These are phyloP conservation scores for Mortierella sp. DNA, from an alignment of 371 early-diverging fungal species.

Conservation along the genomic window DNA sequence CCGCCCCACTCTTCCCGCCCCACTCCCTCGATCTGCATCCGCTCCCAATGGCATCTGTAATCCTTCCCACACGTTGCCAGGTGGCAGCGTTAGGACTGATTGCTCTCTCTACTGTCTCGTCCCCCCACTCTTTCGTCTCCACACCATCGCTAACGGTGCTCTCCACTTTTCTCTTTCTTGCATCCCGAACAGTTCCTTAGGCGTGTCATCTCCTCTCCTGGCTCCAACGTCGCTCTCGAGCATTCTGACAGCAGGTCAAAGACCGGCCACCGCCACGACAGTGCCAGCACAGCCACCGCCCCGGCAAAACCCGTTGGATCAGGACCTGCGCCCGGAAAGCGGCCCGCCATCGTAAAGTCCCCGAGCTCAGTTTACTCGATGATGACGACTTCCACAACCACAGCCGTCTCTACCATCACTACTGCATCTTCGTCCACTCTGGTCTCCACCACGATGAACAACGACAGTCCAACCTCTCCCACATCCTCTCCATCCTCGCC, in stretches of 20 bases:
- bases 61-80: neutral
- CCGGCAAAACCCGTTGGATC: neutral
- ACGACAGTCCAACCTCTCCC: neutral
- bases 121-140: neutral
- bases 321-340: no score
- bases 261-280: slow-evolving; percentile 26
- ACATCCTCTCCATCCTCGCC: neutral
- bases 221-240: slow-evolving; percentile 53
- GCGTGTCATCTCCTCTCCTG: slow-evolving; percentile 64
- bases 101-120: neutral
- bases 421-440: neutral
- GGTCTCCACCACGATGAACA: neutral
- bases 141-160: neutral
- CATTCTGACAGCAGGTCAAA: slow-evolving; percentile 27
- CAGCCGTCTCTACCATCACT: slow-evolving; percentile 28
- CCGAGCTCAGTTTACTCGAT: slow-evolving; percentile 34
- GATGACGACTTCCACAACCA: slow-evolving; percentile 38
- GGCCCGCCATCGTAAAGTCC: slow-evolving; percentile 22
- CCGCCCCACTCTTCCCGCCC: no score
- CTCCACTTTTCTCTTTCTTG: neutral
- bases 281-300: slow-evolving; percentile 13
- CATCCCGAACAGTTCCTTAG: slow-evolving; percentile 38
- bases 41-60: neutral
- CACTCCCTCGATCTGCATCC: neutral
- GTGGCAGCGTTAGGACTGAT: neutral